A percentile compares a stretch with the other conserved stretches of the same genome.
phyloP scores from a whole-genome alignment of 306 rosid species.

The Trichosanthes cucumerina region DNA sequence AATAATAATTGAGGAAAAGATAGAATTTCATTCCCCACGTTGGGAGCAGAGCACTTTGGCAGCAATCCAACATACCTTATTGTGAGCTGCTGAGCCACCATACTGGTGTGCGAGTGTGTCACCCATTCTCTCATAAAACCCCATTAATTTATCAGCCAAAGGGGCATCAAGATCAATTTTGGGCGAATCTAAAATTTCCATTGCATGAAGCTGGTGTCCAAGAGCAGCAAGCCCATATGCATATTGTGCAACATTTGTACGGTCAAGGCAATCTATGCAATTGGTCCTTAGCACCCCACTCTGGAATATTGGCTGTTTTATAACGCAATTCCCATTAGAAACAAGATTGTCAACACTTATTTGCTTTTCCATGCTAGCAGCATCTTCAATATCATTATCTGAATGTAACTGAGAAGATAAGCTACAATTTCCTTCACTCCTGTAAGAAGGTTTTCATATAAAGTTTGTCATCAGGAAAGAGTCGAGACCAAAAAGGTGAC shows the following conservation, averaged over 20 bases:
- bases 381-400: conserved; percentile 22
- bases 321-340: conserved; percentile 29
- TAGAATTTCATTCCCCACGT: not conserved
- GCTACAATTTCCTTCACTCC: conserved; percentile 22
- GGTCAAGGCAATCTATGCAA: conserved; percentile 96
- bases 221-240: conserved; percentile 84
- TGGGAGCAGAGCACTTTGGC: not conserved
- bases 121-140: conserved; percentile 87
- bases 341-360: conserved; percentile 21
- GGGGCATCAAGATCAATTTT: conserved; percentile 56
- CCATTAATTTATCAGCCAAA: conserved; percentile 71
- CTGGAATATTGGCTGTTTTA: conserved; percentile 44
- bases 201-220: conserved; percentile 62
- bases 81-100: conserved; percentile 99
- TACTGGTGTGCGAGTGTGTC: conserved; percentile 90
- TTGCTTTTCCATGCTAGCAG: conserved; percentile 17
- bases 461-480: not conserved
- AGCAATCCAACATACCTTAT: conserved; percentile 46
- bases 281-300: conserved; percentile 85
- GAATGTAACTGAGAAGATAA: conserved; percentile 19
- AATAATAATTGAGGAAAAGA: not conserved
- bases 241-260: conserved; percentile 96
- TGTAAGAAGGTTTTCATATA: conserved; percentile 26
- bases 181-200: conserved; percentile 45
- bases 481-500: not conserved